Evolutionary conservation across 2,329 filamentous ascomycete genomes (phyloP), one percentile per base, ranked within the genome.

Genomic region (Cercospora sp.): DNA sequence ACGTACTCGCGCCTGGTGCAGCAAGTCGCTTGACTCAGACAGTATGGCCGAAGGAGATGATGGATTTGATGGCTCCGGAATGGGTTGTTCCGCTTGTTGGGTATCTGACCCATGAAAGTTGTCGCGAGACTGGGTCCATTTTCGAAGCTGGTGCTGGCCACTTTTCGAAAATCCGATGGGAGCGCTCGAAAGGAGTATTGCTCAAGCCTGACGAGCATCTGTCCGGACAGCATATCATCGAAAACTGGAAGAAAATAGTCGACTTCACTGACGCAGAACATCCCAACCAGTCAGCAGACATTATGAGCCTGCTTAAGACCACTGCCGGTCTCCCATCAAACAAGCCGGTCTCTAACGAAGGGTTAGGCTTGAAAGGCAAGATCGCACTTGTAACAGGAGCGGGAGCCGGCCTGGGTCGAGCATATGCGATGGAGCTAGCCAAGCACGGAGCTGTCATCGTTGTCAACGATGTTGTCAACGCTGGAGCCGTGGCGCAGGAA

Each of bases 71-170:
- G 73, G 93, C 91, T 83, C 94, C 94, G 59, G 92, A 95, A 70
- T 97, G 93, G 92, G 89, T 98, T 68, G 93, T 97, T 39, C 94
- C 95, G 36, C 84, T 98, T 36, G 94, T 98, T 39, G 94, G 93
- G 57, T 89, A 91, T 66, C 85, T 98, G 62, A 91, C 91, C 42
- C 94, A 97, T 86, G 89, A 91, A 77, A 91, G 94, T 83, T 90
- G 86, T 10, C 80, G 82, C 60, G 94, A 97, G 84, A 93, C 87
- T 48, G 94, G 94, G 70, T 85, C 88, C 70, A 96, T 98, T 79
- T 98, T 94, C 80, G 94, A 98, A 83, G 92, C 91, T 70, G 94
- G 94, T 68, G 94, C 91, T 77, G 94, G 94, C 66, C 92, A 96
- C 81, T 84, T 95, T 67, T 91, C 94, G 73, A 97, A 97, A 86